A percentile compares a stretch with the other conserved stretches of the same genome.
Conservation (phyloP, 164 flowering plant species). For the Tinospora cordifolia region DNA sequence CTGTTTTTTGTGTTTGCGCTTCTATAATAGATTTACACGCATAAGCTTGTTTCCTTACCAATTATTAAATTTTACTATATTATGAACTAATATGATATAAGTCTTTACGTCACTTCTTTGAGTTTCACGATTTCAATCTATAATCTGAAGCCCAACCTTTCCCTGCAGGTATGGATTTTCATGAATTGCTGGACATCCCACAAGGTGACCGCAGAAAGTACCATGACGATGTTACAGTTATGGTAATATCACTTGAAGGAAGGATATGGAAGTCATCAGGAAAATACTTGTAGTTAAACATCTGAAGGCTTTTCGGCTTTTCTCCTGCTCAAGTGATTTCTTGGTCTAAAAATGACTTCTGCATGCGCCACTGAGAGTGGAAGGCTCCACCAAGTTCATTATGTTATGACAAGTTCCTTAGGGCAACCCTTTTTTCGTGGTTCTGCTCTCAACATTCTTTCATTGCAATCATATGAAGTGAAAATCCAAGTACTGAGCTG, state of each 20-base stretch:
- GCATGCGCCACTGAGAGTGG: slow-evolving; percentile 7
- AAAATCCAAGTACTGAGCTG: slow-evolving; percentile 8
- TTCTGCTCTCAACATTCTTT: slow-evolving; percentile 9
- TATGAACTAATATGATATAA: background rate
- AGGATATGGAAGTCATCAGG: slow-evolving; percentile 98
- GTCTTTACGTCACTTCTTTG: background rate
- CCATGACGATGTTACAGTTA: slow-evolving; percentile 96
- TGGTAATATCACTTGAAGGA: slow-evolving; percentile 95
- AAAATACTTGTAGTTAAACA: slow-evolving; percentile 49
- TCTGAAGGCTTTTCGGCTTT: background rate
- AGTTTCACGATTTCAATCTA: background rate
- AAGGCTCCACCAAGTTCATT: background rate
- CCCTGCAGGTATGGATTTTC: slow-evolving; percentile 80
- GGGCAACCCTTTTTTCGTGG: slow-evolving; percentile 24
- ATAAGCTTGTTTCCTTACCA: background rate
- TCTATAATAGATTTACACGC: background rate
- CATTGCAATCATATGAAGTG: slow-evolving; percentile 1
- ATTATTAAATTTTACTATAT: background rate
- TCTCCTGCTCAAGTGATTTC: slow-evolving; percentile 7
- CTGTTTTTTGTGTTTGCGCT: background rate
- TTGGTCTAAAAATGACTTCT: slow-evolving; percentile 2
- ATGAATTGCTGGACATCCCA: slow-evolving; percentile 90
- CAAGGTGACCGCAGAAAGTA: slow-evolving; percentile 97
- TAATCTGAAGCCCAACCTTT: slow-evolving; percentile 9
- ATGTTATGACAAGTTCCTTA: slow-evolving; percentile 9